Conservation (phyloP, 148 eudicot genomes). For the Euryodendron excelsum region DNA sequence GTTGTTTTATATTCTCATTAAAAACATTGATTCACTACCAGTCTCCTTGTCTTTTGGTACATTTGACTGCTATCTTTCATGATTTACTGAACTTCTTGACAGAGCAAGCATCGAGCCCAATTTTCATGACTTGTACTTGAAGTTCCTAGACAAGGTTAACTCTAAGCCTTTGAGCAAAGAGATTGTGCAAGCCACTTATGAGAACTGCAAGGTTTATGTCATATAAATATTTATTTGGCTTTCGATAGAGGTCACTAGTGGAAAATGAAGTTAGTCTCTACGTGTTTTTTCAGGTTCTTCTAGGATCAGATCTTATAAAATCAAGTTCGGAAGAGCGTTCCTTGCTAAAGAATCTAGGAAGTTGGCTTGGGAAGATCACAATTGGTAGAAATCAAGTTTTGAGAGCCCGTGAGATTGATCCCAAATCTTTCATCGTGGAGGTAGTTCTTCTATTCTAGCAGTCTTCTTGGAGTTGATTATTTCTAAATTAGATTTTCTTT, state of each 20-base stretch:
- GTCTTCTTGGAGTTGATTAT: background rate
- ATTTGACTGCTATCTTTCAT: constrained; percentile 11
- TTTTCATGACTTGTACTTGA: constrained; percentile 89
- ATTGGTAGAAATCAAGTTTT: constrained; percentile 87
- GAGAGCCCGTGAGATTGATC: constrained; percentile 83
- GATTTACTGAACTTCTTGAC: constrained; percentile 20
- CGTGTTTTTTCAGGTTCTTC: constrained; percentile 58
- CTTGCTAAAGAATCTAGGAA: constrained; percentile 86
- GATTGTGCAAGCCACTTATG: constrained; percentile 75
- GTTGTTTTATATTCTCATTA: background rate
- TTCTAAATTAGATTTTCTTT: background rate
- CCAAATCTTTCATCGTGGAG: constrained; percentile 84
- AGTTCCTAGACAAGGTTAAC: constrained; percentile 80
- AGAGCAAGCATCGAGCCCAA: constrained; percentile 97
- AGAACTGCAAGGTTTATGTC: constrained; percentile 84
- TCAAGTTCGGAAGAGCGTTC: constrained; percentile 98
- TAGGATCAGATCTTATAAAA: constrained; percentile 92
- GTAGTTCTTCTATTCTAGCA: constrained; percentile 26
- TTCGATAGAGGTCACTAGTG: background rate
- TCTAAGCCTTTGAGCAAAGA: constrained; percentile 67
- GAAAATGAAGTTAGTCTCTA: background rate
- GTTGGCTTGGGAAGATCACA: constrained; percentile 99
- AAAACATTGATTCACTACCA: background rate
- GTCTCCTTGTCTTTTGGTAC: background rate
- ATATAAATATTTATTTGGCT: background rate